Evolutionary conservation across 441 rosid species (phyloP), one percentile per base, ranked within the genome.

Genomic region (Biscutella laevigata): DNA sequence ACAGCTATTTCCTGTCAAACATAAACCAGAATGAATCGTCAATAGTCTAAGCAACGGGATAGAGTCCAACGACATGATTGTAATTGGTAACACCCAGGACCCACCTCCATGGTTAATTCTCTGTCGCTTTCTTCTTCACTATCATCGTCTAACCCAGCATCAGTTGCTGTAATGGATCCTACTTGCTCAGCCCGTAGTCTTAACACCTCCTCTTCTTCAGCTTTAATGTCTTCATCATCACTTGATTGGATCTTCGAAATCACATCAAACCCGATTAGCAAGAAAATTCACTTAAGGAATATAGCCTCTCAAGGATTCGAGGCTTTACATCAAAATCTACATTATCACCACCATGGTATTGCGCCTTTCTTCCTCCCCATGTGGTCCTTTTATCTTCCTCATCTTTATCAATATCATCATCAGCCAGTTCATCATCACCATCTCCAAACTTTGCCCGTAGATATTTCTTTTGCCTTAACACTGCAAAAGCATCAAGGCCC

Each of bases 21-120:
- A 44, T 69, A 32, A 27, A n/a, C 7, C 13, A 66, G 19, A 46
- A 40, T 9, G 13, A 46, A 30, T 24, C 14, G 12, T 64, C 21
- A 67, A 35, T 28, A 16, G 44, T 32, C 48, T 4, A 52, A 62
- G 26, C 14, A 65, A 44, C 11, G 11, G 6, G 14, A 52, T 9
- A 9, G 13, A 28, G 4, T 20, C 7, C 7, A 30, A 41, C 14
- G 3, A 53, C 28, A 55, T 25, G 43, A 51, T 41, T 29, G 56
- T 30, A 16, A 2, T 6, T 19, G 24, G 14, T 28, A 52, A 45
- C 60, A 57, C 10, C 25, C 48, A 61, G 40, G 17, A 44, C 69
- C 41, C 64, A 79, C 96, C 86, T 71, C 89, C 57, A 82, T 54
- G 58, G 89, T 77, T 45, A 77, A 80, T 53, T 81, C 96, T 43